These are phyloP conservation scores for Suillus subalutaceus DNA, from an alignment of 768 basidiomycete genomes.

Conservation along the genomic window DNA sequence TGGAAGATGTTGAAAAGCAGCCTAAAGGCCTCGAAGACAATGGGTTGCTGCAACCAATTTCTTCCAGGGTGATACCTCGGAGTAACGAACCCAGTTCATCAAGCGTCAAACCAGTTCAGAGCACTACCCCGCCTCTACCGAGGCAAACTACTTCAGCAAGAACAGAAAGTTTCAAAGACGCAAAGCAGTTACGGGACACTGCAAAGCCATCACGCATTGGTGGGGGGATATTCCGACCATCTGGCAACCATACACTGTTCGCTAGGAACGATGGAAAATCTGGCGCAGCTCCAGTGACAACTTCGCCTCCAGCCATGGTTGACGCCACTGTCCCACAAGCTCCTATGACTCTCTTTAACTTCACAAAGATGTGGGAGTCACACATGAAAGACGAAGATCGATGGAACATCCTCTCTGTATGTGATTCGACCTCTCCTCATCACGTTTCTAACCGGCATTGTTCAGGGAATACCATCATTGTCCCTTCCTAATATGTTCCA, in stretches of 20 bases:
- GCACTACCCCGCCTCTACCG: conserved; percentile 5
- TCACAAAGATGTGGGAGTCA: conserved; percentile 61
- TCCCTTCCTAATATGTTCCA: conserved; percentile 66
- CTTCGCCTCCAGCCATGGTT: conserved; percentile 9
- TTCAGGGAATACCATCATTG: conserved; percentile 56
- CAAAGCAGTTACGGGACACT: conserved; percentile 56
- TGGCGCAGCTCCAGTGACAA: conserved; percentile 10
- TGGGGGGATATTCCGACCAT: conserved; percentile 72
- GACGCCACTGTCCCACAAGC: conserved; percentile 21
- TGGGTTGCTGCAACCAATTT: conserved; percentile 41
- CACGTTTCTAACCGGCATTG: not conserved
- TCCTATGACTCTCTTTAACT: conserved; percentile 60
- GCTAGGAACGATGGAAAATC: conserved; percentile 28
- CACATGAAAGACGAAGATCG: conserved; percentile 42
- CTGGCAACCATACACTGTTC: conserved; percentile 65
- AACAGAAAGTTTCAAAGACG: conserved; percentile 55
- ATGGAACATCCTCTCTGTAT: conserved; percentile 63
- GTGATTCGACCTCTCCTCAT: conserved; percentile 21
- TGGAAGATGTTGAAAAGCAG: conserved; percentile 9
- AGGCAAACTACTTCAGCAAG: conserved; percentile 17
- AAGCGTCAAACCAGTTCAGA: conserved; percentile 22
- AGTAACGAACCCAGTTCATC: conserved; percentile 8
- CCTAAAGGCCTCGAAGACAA: conserved; percentile 15
- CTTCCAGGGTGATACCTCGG: conserved; percentile 35
- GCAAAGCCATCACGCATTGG: conserved; percentile 51